These are phyloP conservation scores for Pilobolus umbonatus DNA, from an alignment of 192 early-diverging fungal genomes.

Conservation along the genomic window DNA sequence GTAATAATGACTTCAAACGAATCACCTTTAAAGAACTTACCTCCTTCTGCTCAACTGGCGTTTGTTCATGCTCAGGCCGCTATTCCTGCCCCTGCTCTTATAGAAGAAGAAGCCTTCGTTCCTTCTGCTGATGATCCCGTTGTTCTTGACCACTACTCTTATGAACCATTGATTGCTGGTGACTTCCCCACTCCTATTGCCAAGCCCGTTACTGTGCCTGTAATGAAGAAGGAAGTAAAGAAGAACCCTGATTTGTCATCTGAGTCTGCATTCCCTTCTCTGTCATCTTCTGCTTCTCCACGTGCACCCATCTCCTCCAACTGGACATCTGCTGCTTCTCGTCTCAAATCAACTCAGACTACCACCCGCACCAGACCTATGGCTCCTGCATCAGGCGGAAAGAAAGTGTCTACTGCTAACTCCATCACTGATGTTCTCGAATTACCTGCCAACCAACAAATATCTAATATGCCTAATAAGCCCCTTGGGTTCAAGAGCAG, in stretches of 20 bases:
- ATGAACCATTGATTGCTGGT: constrained; percentile 26
- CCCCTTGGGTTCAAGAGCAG: constrained; percentile 38
- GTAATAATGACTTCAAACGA: constrained; percentile 14
- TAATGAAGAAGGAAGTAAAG: constrained; percentile 8
- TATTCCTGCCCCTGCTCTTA: not conserved
- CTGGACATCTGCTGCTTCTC: constrained; percentile 42
- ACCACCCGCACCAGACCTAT: constrained; percentile 30
- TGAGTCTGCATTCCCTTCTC: constrained; percentile 73
- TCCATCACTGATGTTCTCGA: constrained; percentile 57
- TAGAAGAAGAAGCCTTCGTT: constrained; percentile 18
- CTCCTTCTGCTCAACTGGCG: constrained; percentile 36
- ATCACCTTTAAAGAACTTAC: constrained; percentile 12
- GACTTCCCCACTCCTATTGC: constrained; percentile 27
- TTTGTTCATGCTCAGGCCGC: constrained; percentile 34
- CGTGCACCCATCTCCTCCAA: constrained; percentile 29
- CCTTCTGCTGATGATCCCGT: constrained; percentile 29
- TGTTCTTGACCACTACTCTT: constrained; percentile 8
- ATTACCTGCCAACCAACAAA: constrained; percentile 46
- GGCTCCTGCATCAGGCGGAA: constrained; percentile 30
- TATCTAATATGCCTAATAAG: constrained; percentile 37
- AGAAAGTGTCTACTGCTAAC: constrained; percentile 33
- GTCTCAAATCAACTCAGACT: constrained; percentile 30
- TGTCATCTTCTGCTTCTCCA: constrained; percentile 50
- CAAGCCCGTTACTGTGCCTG: constrained; percentile 11
- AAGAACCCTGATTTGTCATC: constrained; percentile 50